phyloP scores from a whole-genome alignment of 371 early-diverging fungal species.

The Mucor irregularis region DNA sequence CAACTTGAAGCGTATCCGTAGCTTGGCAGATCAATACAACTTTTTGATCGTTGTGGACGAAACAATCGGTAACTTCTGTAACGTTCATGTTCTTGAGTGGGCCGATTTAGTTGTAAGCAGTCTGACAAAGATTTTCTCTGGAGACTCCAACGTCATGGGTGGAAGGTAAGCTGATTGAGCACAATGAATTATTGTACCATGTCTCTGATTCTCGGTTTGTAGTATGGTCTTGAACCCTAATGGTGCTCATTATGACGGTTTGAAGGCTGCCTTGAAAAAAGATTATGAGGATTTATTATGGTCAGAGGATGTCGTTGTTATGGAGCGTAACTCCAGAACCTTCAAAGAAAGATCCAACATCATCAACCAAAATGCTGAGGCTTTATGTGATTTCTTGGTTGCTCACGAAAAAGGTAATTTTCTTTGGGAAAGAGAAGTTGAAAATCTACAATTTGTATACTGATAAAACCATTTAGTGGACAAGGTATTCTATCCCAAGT shows the following conservation, averaged over 20 bases:
- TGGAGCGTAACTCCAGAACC: constrained; percentile 93
- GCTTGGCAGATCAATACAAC: constrained; percentile 73
- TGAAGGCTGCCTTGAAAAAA: constrained; percentile 53
- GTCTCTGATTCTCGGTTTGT: neutral
- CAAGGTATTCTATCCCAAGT: constrained; percentile 85
- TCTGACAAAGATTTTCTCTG: constrained; percentile 92
- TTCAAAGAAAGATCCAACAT: constrained; percentile 70
- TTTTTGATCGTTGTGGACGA: constrained; percentile 91
- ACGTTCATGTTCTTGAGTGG: constrained; percentile 73
- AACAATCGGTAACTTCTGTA: constrained; percentile 91
- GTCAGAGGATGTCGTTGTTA: constrained; percentile 90
- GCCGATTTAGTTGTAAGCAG: constrained; percentile 92
- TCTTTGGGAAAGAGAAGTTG: neutral
- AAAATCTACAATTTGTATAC: neutral
- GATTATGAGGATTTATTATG: constrained; percentile 85
- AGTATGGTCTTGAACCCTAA: constrained; percentile 86
- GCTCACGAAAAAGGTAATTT: constrained; percentile 63
- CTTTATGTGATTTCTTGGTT: constrained; percentile 70
- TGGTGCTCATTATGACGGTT: constrained; percentile 49
- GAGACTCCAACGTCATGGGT: constrained; percentile 97
- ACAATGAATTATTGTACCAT: too few relatives aligned
- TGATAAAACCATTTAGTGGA: too few relatives aligned
- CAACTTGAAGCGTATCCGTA: constrained; percentile 71
- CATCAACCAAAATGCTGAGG: constrained; percentile 83
- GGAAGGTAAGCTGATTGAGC: too few relatives aligned